These are phyloP conservation scores for Trichomonas gallinae DNA, from an alignment of 208 protist genomes.

Conservation along the genomic window DNA sequence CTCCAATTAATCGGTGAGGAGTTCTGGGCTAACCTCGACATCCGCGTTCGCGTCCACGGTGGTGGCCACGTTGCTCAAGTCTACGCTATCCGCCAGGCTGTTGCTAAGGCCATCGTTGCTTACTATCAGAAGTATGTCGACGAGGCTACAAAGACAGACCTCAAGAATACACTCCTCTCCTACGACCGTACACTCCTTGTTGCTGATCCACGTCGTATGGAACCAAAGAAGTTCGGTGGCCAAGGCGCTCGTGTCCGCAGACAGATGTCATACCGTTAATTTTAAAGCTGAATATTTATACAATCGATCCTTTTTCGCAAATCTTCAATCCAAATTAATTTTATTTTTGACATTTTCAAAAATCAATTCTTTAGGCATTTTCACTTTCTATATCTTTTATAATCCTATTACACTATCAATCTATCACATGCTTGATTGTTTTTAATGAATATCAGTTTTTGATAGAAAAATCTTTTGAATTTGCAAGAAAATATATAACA, in stretches of 20 bases:
- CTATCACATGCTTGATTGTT: too few relatives aligned
- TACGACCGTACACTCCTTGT: constrained; percentile 97
- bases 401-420: too few relatives aligned
- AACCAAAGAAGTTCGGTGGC: constrained; percentile 99
- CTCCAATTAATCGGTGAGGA: constrained; percentile 80
- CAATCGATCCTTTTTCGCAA: too few relatives aligned
- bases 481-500: background rate
- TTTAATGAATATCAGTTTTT: too few relatives aligned
- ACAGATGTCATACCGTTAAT: constrained; percentile 99
- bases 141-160: constrained; percentile 76
- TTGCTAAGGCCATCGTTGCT: constrained; percentile 91
- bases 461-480: background rate
- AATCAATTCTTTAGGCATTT: too few relatives aligned
- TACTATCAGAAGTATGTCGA: constrained; percentile 98
- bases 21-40: constrained; percentile 78
- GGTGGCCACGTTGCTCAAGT: constrained; percentile 91
- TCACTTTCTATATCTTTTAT: too few relatives aligned
- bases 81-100: constrained; percentile 94
- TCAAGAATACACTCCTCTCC: constrained; percentile 83
- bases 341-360: too few relatives aligned
- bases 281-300: too few relatives aligned
- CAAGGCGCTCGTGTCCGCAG: constrained; percentile 90
- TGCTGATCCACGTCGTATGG: constrained; percentile 93
- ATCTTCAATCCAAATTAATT: too few relatives aligned
- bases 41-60: constrained; percentile 76